Evolutionary conservation across 192 early-diverging fungal species (phyloP).

Genomic region (Umbelopsis sp.): DNA sequence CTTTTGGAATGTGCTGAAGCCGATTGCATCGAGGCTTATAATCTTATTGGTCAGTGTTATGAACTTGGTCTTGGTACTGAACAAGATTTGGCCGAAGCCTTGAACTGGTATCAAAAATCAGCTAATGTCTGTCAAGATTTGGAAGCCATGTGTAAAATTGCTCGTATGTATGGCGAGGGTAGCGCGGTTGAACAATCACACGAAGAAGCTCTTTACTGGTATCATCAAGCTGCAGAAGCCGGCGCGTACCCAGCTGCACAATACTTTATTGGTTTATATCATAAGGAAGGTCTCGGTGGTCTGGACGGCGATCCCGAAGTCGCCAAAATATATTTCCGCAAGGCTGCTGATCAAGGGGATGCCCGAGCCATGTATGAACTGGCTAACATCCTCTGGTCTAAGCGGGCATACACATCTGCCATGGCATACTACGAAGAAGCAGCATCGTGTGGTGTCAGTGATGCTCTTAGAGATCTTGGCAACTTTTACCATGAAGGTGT

Average conservation of each 20-base stretch:
- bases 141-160: slow-evolving; percentile 39
- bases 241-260: slow-evolving; percentile 25
- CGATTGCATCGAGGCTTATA: slow-evolving; percentile 33
- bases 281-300: slow-evolving; percentile 25
- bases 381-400: slow-evolving; percentile 25
- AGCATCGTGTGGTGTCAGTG: slow-evolving; percentile 23
- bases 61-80: slow-evolving; percentile 35
- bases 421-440: slow-evolving; percentile 22
- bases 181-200: slow-evolving; percentile 10
- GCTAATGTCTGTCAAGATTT: slow-evolving; percentile 28
- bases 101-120: slow-evolving; percentile 34
- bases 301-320: slow-evolving; percentile 21
- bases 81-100: slow-evolving; percentile 25
- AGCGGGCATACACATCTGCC: slow-evolving; percentile 2
- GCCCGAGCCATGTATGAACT: slow-evolving; percentile 28
- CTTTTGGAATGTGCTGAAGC: slow-evolving; percentile 35
- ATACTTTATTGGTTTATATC: slow-evolving; percentile 32
- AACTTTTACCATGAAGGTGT: slow-evolving; percentile 34
- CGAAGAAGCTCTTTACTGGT: slow-evolving; percentile 29
- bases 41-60: slow-evolving; percentile 36
- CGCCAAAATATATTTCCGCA: slow-evolving; percentile 26
- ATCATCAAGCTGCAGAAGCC: slow-evolving; percentile 27
- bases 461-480: slow-evolving; percentile 25
- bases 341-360: slow-evolving; percentile 26
- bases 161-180: slow-evolving; percentile 17